Evolutionary conservation across 2,329 filamentous ascomycete species (phyloP), one percentile per base, ranked within the genome.

Genomic region (Conoideocrella luteorostrata): DNA sequence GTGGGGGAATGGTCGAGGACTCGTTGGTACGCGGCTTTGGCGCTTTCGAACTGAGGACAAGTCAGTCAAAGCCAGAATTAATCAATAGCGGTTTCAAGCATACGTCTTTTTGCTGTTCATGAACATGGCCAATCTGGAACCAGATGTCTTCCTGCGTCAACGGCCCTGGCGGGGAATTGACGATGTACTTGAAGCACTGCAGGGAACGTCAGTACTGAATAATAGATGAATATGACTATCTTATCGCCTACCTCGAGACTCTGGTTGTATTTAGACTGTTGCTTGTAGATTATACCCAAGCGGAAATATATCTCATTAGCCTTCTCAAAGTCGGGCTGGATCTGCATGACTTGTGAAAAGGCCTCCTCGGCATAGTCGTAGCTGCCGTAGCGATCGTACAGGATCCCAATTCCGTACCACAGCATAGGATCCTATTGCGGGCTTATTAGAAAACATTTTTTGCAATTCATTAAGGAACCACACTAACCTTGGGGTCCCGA

Each of bases 161-260:
- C 3, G 93, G 93, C 4, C 88, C 83, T 3, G 93, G 93, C 22
- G 93, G 91, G 42, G 95, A 90, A 53, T 80, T 85, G 50, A 97
- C 90, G 54, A 98, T 98, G 62, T 95, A 97, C 67, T 93, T 93
- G 72, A 98, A 98, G 72, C 93, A 97, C 88, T 96, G n/a, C n/a
- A n/a, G n/a, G n/a, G n/a, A n/a, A n/a, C n/a, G n/a, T n/a, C n/a
- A n/a, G n/a, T n/a, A n/a, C n/a, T n/a, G n/a, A n/a, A n/a, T n/a
- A n/a, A n/a, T n/a, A n/a, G n/a, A n/a, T n/a, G n/a, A n/a, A n/a
- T n/a, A n/a, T n/a, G n/a, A n/a, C n/a, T n/a, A n/a, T n/a, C n/a
- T n/a, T n/a, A n/a, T 24, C 36, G 64, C 72, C 57, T 72, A 95
- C 90, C 68, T 97, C 93, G 36, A 97, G 73, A 72, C 90, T 96